Conservation (phyloP, 2,329 filamentous ascomycete species). For the Neurospora sp. region DNA sequence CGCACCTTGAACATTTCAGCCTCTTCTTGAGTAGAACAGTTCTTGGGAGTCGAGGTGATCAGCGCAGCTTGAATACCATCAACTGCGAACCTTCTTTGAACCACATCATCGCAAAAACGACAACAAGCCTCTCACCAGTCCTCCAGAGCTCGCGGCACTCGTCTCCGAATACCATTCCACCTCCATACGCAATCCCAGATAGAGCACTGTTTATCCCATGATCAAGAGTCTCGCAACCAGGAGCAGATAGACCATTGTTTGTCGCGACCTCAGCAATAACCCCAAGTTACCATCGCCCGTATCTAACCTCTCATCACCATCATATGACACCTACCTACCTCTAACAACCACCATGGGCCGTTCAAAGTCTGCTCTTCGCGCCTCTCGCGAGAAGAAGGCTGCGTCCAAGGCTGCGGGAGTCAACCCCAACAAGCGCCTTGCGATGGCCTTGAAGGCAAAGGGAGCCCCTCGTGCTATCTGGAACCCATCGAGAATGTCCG, state of each 20-base stretch:
- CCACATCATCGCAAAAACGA: neutral
- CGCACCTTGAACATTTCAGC: neutral
- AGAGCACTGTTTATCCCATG: neutral
- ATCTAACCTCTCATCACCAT: too few species aligned
- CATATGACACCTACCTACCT: neutral
- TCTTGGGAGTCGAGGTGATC: neutral
- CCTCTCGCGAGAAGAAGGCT: neutral
- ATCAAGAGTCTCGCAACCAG: neutral
- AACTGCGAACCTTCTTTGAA: neutral
- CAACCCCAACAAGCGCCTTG: neutral
- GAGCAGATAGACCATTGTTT: neutral
- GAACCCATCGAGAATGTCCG: neutral
- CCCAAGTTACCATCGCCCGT: too few species aligned
- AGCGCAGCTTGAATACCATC: neutral
- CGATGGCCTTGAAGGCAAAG: neutral
- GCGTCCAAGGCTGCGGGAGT: neutral
- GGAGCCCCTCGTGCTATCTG: neutral
- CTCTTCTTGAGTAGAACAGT: neutral
- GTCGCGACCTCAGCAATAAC: too few species aligned
- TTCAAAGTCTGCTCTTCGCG: neutral
- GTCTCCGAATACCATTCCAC: neutral
- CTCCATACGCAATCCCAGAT: neutral
- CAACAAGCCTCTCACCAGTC: neutral
- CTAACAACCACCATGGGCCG: neutral
- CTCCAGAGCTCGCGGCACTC: neutral